Percentiles rank a stretch among this genome's conserved stretches.
Evolutionary conservation across 2,329 filamentous ascomycete genomes (phyloP).

Genomic region (Cercospora sp.): DNA sequence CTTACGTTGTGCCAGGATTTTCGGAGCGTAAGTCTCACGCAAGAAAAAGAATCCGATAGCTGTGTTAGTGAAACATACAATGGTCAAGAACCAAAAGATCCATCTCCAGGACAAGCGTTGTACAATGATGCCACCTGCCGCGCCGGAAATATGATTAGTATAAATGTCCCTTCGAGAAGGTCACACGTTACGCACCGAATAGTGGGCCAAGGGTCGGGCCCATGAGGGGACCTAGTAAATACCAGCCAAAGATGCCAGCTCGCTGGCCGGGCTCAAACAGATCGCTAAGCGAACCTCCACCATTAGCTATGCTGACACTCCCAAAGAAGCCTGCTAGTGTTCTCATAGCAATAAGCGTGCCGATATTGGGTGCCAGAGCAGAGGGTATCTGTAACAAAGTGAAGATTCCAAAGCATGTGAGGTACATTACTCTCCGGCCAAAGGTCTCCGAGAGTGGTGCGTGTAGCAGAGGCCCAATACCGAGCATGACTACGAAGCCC

Average conservation of each 20-base stretch:
- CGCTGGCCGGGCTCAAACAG: constrained; percentile 52
- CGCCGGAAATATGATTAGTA: no score
- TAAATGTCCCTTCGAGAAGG: not conserved
- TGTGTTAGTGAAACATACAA: constrained; percentile 46
- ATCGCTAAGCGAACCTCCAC: constrained; percentile 54
- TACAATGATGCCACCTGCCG: constrained; percentile 43
- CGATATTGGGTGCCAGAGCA: constrained; percentile 51
- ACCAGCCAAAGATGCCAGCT: constrained; percentile 50
- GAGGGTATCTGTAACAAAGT: constrained; percentile 50
- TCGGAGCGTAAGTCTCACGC: constrained; percentile 48
- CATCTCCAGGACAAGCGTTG: constrained; percentile 50
- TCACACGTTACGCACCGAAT: constrained; percentile 34
- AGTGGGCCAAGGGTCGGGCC: constrained; percentile 46
- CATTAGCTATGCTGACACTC: constrained; percentile 53
- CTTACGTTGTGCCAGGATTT: constrained; percentile 43
- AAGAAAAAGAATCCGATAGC: constrained; percentile 47
- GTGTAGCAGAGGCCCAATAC: constrained; percentile 49
- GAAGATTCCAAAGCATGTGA: constrained; percentile 49
- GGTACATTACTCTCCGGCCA: constrained; percentile 48
- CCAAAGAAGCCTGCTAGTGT: constrained; percentile 54
- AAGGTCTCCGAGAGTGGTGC: constrained; percentile 51
- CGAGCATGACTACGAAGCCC: constrained; percentile 53
- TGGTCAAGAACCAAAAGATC: constrained; percentile 52
- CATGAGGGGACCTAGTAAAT: constrained; percentile 47
- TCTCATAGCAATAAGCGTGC: constrained; percentile 46